Evolutionary conservation across 768 basidiomycete species (phyloP), one percentile per base, ranked within the genome.

Genomic region (Xanthoconium stramineum): DNA sequence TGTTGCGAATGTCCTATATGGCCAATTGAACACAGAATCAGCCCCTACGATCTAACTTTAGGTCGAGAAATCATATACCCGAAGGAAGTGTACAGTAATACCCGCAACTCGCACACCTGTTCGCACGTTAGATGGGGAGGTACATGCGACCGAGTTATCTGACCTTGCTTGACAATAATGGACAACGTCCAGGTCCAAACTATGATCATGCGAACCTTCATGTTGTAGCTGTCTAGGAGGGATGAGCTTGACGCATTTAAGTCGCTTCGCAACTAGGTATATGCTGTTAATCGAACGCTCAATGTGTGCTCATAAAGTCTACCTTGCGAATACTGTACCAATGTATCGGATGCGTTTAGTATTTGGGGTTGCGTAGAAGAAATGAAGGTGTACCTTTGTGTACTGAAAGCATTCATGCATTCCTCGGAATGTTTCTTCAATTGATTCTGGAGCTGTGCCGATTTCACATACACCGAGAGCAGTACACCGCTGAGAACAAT

Each of bases 391-490:
- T 24, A 24, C 24, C 24, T 24, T 24, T 24, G 24, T 24, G 24
- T 24, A 24, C 24, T 4, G 24, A 4, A 24, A 24, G 24, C 4
- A 4, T 4, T 24, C 24, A 24, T 24, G 24, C 24, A 24, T 24
- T 24, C 24, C 24, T 24, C 4, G 2, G 24, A 24, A 24, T 24
- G 24, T 24, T 24, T 24, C 24, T 24, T 24, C 24, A 24, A 86
- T 77, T 0, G 82, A 80, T 52, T 80, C 77, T 0, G 84, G 85
- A 0, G 76, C 65, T 0, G 78, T 81, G 43, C 83, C 78, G 13
- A 86, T 84, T 50, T 83, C 74, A 55, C 84, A 86, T 28, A 79
- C 79, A 5, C 85, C 84, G 2, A 55, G 53, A 0, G 74, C 74
- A 17, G 67, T 58, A 56, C 84, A 86, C 12, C 24, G 24, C 24